Conservation (phyloP, 208 protist species). For the Herpetomonas muscarum region DNA sequence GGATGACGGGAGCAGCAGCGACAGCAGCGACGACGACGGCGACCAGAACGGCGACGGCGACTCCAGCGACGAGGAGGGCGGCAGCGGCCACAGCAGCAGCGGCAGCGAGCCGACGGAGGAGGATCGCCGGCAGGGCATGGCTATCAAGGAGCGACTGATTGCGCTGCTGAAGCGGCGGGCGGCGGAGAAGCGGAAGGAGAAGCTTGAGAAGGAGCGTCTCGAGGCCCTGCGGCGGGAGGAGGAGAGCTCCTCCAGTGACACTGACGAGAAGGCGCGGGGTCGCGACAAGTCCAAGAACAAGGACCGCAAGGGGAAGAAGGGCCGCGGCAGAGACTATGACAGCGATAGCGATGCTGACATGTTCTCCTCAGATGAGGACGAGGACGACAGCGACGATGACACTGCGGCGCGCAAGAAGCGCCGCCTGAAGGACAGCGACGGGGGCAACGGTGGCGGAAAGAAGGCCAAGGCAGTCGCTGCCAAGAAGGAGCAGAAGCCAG, state of each 20-base stretch:
- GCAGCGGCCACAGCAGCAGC: background rate
- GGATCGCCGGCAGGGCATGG: background rate
- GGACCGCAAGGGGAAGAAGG: background rate
- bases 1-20: background rate
- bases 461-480: no score
- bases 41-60: no score
- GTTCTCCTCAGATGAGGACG: background rate
- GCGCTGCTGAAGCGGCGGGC: conserved; percentile 1
- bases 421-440: background rate
- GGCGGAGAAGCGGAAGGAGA: background rate
- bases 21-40: background rate
- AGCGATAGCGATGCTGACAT: conserved; percentile 11
- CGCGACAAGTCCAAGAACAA: conserved; percentile 8
- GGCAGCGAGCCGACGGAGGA: background rate
- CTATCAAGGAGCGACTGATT: background rate
- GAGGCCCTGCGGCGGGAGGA: background rate
- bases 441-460: background rate
- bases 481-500: conserved; percentile 6
- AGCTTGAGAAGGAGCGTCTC: background rate
- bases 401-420: conserved; percentile 7
- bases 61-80: background rate
- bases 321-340: conserved; percentile 13
- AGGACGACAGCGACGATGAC: background rate
- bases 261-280: background rate
- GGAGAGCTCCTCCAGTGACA: background rate